phyloP scores from a whole-genome alignment of 176 grass and related monocot genomes.

The Musa beccarii region DNA sequence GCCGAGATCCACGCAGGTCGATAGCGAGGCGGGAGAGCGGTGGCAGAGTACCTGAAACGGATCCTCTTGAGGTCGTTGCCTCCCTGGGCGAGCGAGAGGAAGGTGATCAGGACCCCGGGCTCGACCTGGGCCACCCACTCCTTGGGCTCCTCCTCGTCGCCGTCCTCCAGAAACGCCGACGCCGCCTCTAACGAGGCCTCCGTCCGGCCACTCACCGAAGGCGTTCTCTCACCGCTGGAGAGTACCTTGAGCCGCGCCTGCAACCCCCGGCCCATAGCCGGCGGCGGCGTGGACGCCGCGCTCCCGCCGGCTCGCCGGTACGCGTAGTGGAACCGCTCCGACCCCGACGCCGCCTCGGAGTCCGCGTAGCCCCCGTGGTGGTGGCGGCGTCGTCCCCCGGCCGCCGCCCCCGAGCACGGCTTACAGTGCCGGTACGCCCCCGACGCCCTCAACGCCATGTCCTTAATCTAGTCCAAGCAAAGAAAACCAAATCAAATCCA shows the following conservation, averaged over 20 bases:
- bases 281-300: constrained; percentile 34
- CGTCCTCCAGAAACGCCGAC: constrained; percentile 24
- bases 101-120: constrained; percentile 92
- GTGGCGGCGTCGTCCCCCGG: constrained; percentile 18
- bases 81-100: constrained; percentile 63
- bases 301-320: constrained; percentile 24
- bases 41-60: constrained; percentile 63
- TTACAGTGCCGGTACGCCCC: constrained; percentile 96
- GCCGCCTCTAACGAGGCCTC: constrained; percentile 6
- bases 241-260: neutral
- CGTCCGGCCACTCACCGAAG: constrained; percentile 64
- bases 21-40: neutral
- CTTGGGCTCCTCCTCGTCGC: constrained; percentile 59
- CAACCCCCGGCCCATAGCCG: constrained; percentile 9
- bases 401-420: constrained; percentile 48
- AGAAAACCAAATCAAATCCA: neutral
- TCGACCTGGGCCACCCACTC: constrained; percentile 97
- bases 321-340: constrained; percentile 9
- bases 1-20: too few relatives aligned
- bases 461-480: constrained; percentile 55
- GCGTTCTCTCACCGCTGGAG: constrained; percentile 65
- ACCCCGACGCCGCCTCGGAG: constrained; percentile 42
- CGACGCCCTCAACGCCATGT: constrained; percentile 88
- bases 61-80: constrained; percentile 95
- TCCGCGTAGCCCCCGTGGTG: constrained; percentile 38